Base-by-base conservation (phyloP, 2,329 filamentous ascomycete genomes). In the Fusarium pseudoanthophilum region DNA sequence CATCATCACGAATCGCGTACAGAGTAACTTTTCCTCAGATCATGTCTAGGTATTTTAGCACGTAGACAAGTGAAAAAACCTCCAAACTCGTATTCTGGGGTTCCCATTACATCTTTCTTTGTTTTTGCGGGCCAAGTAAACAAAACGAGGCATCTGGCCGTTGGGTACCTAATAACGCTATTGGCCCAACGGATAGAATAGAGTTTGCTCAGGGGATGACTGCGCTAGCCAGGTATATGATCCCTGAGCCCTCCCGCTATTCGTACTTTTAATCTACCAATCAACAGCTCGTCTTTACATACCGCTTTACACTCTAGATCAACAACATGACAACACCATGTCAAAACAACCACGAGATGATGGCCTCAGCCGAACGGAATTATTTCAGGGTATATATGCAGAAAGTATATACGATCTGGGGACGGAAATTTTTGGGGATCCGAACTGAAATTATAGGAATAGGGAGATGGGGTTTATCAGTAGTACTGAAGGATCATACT, bases 181-280 rank as follows among this genome's bases (percentile, higher is more conserved):
- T 34, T 42, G 52, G 40, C 24, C 20, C 64, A 46, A 11, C 7
- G 30, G 18, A 15, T 66, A 45, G 16, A 45, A 53, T 56, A 67
- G 42, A 67, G 55, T 58, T 63, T 67, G 32, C 58, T 53, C 26
- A 69, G 64, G 53, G 64, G 58, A 34, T 32, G 21, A 55, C 53
- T 67, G 67, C 71, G 49, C 49, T 73, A 74, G 71, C 56, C 67
- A 74, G 71, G 71, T 11, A 73, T 61, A 11, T 28, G 8, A 20
- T 48, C 70, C 61, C 62, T 60, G 67, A 55, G 28, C 37, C 37
- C 16, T 45, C 58, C 21, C 24, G 34, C n/a, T 36, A 32, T 39
- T 39, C 45, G 43, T n/a, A 26, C 21, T 4, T 32, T n/a, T 18
- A 7, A 32, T 21, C 28, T 26, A 30, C 71, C 71, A 74, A 73